These are phyloP conservation scores for Anisodus acutangulus DNA, from an alignment of 257 asterid genomes.

Conservation along the genomic window DNA sequence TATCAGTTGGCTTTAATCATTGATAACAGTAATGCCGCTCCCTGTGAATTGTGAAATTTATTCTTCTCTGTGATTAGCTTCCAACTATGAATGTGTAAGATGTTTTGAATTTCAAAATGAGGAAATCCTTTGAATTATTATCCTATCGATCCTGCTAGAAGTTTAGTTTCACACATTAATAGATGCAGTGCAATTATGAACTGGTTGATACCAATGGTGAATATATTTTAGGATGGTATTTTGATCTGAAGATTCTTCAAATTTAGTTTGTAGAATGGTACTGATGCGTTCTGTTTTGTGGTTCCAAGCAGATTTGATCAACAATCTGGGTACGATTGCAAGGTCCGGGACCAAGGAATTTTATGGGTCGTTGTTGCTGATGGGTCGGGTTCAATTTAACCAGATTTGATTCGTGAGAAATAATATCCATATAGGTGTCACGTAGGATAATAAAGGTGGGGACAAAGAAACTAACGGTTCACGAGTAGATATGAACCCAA, in stretches of 20 bases:
- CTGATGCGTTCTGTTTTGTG: background rate
- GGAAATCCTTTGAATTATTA: background rate
- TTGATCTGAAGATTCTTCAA: background rate
- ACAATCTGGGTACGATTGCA: constrained; percentile 80
- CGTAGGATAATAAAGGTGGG: no score
- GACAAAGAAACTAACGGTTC: no score
- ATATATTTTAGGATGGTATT: background rate
- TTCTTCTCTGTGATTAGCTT: background rate
- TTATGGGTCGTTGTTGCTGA: constrained; percentile 91
- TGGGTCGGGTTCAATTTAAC: constrained; percentile 25
- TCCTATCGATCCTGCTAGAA: background rate
- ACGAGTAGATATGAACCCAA: no score
- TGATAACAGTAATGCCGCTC: background rate
- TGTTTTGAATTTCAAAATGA: background rate
- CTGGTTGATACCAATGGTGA: background rate
- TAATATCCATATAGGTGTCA: no score
- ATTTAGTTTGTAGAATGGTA: background rate
- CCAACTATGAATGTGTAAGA: background rate
- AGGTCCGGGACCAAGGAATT: constrained; percentile 83
- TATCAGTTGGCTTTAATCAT: no score
- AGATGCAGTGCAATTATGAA: background rate
- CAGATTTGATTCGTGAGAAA: no score
- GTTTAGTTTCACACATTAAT: background rate
- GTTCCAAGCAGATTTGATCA: constrained; percentile 62
- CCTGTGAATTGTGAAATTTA: background rate